Base-by-base conservation (phyloP, 31 red algal genomes). In the Odonthalia washingtoniensis region DNA sequence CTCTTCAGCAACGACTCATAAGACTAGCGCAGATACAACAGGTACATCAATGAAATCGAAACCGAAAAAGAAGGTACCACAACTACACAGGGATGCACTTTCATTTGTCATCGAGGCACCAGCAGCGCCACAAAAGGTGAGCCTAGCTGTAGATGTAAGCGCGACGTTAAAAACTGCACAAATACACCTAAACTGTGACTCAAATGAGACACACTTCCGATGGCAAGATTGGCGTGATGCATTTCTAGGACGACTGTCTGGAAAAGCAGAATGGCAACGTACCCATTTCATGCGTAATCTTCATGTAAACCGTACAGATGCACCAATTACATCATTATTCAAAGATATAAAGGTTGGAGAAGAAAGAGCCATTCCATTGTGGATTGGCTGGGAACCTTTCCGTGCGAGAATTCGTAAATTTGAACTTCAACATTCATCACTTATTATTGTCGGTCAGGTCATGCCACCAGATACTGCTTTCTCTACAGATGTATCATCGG, bases 181-280 rank as follows among this genome's bases (percentile, higher is more conserved):
- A 24, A 3, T 34, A 24, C 21, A 76, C 36, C 35, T 24, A 14
- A n/a, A 14, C 6, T 4, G 26, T 24, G 72, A 5, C 5, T 5
- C 4, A 4, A n/a, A 43, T n/a, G 72, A 53, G 16, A 33, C 34
- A 14, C 0, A 30, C 3, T 86, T 86, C 33, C 1, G 46, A 81
- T 92, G 89, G 89, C 89, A 92, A 49, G 89, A 92, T 67, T 92
- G 89, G 89, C 81, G 89, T 41, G 89, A 85, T 52, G 89, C 89
- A 2, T 92, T 92, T 42, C 66, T 78, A 44, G 89, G 89, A 14
- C 80, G 82, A 40, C 65, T 92, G 28, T 62, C 45, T 34, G 89
- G 81, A n/a, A 84, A 78, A 36, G 43, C 70, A 36, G 81, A 79
- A 66, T 92, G 89, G 89, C 89, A 92, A 61, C 77, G 60, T 40